Evolutionary conservation across 352 stramenopile genomes (phyloP), one percentile per base, ranked within the genome.

Genomic region (Pythium sp.): DNA sequence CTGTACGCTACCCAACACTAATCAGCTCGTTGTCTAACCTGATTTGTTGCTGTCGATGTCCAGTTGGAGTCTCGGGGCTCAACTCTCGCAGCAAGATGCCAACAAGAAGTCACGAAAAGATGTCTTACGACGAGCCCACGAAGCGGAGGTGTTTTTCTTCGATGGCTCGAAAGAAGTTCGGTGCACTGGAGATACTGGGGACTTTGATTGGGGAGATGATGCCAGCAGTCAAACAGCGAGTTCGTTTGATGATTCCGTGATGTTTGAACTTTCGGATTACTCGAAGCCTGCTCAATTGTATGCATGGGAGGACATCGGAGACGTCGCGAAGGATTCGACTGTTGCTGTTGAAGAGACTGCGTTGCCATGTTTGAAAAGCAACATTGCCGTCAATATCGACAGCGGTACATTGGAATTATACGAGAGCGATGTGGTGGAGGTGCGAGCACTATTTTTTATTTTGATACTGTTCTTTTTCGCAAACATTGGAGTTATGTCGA

Each of bases 391-490:
- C 30, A 64, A 43, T 24, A 47, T 43, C 57, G 18, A 69, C 34
- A 30, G 2, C 15, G 51, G 22, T 0, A 57, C 69, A 3, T 43
- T 91, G 2, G 79, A 89, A 69, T 72, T 90, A 3, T 68, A 84
- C 53, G 84, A 90, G 74, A 58, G 62, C 47, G 82, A 93, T 34
- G 28, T 90, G 11, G 72, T 90, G 61, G 73, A 89, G 80, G 82
- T 93, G 30, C 67, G 70, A 49, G 5, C n/a, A 14, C 12, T 47
- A 22, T 8, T 30, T 49, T 24, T 54, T 26, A 26, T 26, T 3
- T 26, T 51, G 36, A 20, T 41, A 2, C 22, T 24, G 0, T 41
- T 38, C 22, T 28, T 18, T 59, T 20, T 8, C 3, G 18, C 54
- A 15, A 15, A 20, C 14, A 22, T 34, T 7, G 5, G 51, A 30